Percentiles rank a stretch among this genome's conserved stretches.
Conservation (phyloP, 345 rosid genomes). For the Linum trigynum region DNA sequence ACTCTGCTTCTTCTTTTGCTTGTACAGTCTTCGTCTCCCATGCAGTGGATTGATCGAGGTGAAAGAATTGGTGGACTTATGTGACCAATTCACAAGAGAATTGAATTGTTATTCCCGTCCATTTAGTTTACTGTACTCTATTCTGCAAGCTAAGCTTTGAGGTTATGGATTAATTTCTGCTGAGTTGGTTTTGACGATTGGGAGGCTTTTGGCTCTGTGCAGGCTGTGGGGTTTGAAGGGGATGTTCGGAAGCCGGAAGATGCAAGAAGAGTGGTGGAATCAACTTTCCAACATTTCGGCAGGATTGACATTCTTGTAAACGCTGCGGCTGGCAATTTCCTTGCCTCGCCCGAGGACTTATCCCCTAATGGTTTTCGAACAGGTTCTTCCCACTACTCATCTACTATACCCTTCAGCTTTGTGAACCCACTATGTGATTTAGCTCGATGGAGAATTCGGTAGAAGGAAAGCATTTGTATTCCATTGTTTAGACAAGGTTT, state of each 20-base stretch:
- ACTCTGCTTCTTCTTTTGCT: no score
- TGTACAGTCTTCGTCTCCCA: no score
- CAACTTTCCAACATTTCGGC: slow-evolving; percentile 56
- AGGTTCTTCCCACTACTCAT: slow-evolving; percentile 25
- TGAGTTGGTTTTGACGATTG: background rate
- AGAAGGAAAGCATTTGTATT: background rate
- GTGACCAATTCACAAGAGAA: no score
- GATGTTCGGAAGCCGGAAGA: slow-evolving; percentile 76
- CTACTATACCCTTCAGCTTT: background rate
- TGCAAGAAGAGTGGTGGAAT: slow-evolving; percentile 60
- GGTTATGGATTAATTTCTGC: background rate
- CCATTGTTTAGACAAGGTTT: no score
- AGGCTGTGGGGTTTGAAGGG: slow-evolving; percentile 79
- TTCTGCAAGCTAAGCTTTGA: background rate
- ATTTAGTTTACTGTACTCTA: background rate
- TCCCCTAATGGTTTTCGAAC: slow-evolving; percentile 77
- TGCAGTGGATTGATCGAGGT: no score
- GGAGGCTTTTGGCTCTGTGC: slow-evolving; percentile 1
- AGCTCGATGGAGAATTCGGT: background rate
- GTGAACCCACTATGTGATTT: background rate
- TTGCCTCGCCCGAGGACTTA: slow-evolving; percentile 66
- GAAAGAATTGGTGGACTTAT: background rate
- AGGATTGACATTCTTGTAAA: slow-evolving; percentile 61
- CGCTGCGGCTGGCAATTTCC: slow-evolving; percentile 80
- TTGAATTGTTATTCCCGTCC: background rate